Percentiles rank a stretch among this genome's conserved stretches.
Evolutionary conservation across 2,329 filamentous ascomycete genomes (phyloP).

Genomic region (Pyrenophora teres): DNA sequence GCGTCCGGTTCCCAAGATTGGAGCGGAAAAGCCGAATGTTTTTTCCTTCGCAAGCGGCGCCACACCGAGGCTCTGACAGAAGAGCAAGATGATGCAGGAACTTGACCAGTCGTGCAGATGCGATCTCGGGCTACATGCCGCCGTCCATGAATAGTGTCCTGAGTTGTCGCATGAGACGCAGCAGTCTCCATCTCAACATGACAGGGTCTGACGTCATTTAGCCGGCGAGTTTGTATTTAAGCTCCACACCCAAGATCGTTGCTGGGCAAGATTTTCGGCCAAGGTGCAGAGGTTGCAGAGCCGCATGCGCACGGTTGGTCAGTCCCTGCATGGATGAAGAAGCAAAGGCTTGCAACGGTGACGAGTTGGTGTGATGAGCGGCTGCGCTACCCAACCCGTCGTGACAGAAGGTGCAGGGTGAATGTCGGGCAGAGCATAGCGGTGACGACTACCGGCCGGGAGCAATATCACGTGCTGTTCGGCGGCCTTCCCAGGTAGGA

Average conservation of each 20-base stretch:
- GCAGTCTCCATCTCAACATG: conserved; percentile 27
- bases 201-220: conserved; percentile 26
- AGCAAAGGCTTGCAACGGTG: no score
- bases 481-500: not conserved
- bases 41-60: not conserved
- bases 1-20: not conserved
- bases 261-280: conserved; percentile 33
- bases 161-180: conserved; percentile 23
- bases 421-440: conserved; percentile 4
- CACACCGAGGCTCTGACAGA: not conserved
- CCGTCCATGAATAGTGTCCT: conserved; percentile 16
- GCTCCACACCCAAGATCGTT: conserved; percentile 19
- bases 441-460: conserved; percentile 10
- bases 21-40: not conserved
- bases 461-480: not conserved
- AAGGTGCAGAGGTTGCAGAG: conserved; percentile 37
- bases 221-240: conserved; percentile 19
- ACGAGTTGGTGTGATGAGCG: conserved; percentile 6
- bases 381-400: conserved; percentile 18
- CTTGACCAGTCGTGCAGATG: conserved; percentile 7
- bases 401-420: conserved; percentile 5
- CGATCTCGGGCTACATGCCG: conserved; percentile 19
- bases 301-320: conserved; percentile 32
- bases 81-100: conserved; percentile 4
- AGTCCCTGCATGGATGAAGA: conserved; percentile 24